These are phyloP conservation scores for Asterochloris sp. DNA, from an alignment of 139 green algal genomes.

Conservation along the genomic window DNA sequence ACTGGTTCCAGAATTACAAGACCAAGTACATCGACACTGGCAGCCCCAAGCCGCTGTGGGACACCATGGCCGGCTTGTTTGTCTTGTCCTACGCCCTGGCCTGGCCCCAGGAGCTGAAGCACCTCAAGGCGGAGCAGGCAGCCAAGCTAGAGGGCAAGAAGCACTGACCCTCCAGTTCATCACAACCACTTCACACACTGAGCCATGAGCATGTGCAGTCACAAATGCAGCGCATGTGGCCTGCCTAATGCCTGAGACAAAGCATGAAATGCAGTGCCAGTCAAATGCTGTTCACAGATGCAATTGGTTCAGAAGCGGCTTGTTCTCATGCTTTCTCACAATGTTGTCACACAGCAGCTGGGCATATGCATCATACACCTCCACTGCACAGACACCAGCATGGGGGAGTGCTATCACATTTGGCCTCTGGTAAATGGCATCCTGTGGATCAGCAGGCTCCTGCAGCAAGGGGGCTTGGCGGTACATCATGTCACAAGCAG, in stretches of 20 bases:
- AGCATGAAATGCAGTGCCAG: no score
- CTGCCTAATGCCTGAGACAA: no score
- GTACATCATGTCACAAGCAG: not conserved
- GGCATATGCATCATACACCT: constrained; percentile 1
- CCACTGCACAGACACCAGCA: constrained; percentile 3
- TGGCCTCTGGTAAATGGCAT: constrained; percentile 43
- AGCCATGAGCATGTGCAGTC: no score
- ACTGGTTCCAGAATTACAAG: constrained; percentile 49
- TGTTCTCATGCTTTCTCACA: not conserved
- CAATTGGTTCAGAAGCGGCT: no score
- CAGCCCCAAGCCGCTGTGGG: constrained; percentile 44
- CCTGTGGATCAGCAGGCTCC: constrained; percentile 44
- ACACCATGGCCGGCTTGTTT: constrained; percentile 39
- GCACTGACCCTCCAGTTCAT: not conserved
- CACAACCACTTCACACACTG: no score
- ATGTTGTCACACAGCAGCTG: constrained; percentile 1
- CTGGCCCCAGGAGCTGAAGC: constrained; percentile 52
- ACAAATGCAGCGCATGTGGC: no score
- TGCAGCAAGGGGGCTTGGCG: constrained; percentile 1
- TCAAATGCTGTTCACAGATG: no score
- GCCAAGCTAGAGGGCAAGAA: constrained; percentile 47
- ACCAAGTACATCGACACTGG: constrained; percentile 54
- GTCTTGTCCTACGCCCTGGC: constrained; percentile 46
- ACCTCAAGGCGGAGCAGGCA: constrained; percentile 51
- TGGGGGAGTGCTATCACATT: constrained; percentile 49